Percentiles rank a stretch among this genome's conserved stretches.
Conservation (phyloP, 2,329 filamentous ascomycete genomes). For the Metarhizium humberi region DNA sequence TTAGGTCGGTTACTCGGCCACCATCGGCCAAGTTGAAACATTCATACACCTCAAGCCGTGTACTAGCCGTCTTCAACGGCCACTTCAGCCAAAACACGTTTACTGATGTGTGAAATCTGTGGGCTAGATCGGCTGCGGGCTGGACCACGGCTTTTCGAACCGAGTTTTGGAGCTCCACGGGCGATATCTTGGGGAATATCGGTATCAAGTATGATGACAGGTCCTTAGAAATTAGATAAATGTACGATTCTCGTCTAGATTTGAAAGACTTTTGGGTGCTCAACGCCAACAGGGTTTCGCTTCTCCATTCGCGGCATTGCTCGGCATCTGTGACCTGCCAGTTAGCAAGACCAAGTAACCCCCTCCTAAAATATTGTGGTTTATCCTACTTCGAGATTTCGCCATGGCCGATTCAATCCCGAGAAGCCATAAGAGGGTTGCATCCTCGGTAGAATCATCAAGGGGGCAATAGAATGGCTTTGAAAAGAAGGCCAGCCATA, state of each 20-base stretch:
- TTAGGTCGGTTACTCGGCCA: conserved; percentile 19
- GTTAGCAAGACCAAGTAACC: neutral
- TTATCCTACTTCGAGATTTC: conserved; percentile 12
- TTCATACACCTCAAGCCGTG: conserved; percentile 27
- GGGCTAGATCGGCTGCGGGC: conserved; percentile 26
- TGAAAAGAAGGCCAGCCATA: conserved; percentile 24
- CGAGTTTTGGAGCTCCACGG: conserved; percentile 21
- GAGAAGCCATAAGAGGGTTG: conserved; percentile 23
- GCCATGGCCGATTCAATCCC: conserved; percentile 23
- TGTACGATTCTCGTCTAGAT: conserved; percentile 16
- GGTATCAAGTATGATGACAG: conserved; percentile 21
- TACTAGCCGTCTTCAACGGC: conserved; percentile 25
- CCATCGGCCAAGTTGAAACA: conserved; percentile 25
- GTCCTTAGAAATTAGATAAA: conserved; percentile 23
- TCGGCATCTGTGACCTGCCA: conserved; percentile 17
- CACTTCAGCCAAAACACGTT: conserved; percentile 27
- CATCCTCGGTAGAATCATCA: conserved; percentile 20
- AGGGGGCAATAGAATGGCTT: conserved; percentile 28
- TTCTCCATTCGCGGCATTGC: conserved; percentile 27
- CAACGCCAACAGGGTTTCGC: conserved; percentile 25
- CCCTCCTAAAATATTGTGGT: neutral
- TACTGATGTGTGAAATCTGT: conserved; percentile 24
- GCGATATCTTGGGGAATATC: conserved; percentile 17
- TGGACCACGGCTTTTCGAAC: conserved; percentile 23
- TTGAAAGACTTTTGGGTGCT: conserved; percentile 23